phyloP scores from a whole-genome alignment of 179 eudicot species.

The Beta lomatogona region DNA sequence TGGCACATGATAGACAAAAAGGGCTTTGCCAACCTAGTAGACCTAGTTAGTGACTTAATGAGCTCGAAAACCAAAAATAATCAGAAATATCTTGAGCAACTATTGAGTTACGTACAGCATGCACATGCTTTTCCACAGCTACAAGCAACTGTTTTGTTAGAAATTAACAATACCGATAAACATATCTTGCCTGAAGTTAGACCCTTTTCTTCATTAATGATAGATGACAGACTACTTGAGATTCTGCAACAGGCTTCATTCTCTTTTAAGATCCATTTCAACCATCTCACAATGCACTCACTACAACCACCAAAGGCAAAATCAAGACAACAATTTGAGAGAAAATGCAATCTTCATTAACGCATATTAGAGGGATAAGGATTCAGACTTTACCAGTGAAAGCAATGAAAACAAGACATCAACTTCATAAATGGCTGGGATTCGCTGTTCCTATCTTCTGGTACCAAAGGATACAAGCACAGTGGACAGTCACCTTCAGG shows the following conservation, averaged over 20 bases:
- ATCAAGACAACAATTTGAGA: constrained; percentile 4
- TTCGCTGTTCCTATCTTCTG: constrained; percentile 48
- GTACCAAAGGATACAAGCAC: constrained; percentile 80
- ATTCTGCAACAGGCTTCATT: constrained; percentile 37
- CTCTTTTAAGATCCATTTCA: constrained; percentile 68
- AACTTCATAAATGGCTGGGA: constrained; percentile 79
- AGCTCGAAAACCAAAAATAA: too few relatives aligned
- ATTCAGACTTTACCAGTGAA: constrained; percentile 64
- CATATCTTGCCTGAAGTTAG: constrained; percentile 42
- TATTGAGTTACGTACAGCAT: background rate
- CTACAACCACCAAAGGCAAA: constrained; percentile 39
- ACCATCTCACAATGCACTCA: constrained; percentile 87
- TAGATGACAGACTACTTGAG: constrained; percentile 29
- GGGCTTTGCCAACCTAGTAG: background rate
- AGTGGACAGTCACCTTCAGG: constrained; percentile 96
- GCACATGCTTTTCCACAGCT: background rate
- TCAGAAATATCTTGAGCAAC: too few relatives aligned
- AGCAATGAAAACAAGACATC: constrained; percentile 99
- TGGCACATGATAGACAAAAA: background rate
- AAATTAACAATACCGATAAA: background rate
- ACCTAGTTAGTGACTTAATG: background rate
- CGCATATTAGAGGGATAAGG: background rate
- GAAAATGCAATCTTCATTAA: constrained; percentile 3
- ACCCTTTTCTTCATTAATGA: constrained; percentile 26
- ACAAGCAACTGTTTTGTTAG: background rate